Conservation (phyloP, 768 basidiomycete genomes). For the Lenzites betulinus region DNA sequence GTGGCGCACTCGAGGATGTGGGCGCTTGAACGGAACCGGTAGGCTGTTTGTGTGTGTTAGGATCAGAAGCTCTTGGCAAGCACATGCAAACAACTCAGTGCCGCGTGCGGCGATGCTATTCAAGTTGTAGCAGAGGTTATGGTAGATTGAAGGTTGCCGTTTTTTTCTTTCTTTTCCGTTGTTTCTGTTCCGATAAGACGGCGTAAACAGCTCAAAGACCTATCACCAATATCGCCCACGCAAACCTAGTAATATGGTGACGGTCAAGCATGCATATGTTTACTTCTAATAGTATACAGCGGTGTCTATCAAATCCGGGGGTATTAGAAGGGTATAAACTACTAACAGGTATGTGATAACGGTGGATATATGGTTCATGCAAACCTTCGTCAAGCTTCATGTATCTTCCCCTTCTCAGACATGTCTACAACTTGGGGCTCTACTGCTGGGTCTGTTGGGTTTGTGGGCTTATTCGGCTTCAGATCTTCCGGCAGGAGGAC, state of each 20-base stretch:
- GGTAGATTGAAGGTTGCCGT: too few relatives aligned
- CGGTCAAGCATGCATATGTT: too few relatives aligned
- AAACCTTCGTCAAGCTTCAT: not conserved
- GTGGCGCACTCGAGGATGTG: not conserved
- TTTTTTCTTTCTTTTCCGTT: too few relatives aligned
- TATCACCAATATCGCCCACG: too few relatives aligned
- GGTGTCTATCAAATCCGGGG: not conserved
- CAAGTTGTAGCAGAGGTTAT: too few relatives aligned
- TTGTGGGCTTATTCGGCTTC: slow-evolving; percentile 3
- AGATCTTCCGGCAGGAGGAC: slow-evolving; percentile 25
- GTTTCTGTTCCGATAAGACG: too few relatives aligned
- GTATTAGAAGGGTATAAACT: slow-evolving; percentile 1
- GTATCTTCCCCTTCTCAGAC: slow-evolving; percentile 2
- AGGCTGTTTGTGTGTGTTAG: slow-evolving; percentile 17
- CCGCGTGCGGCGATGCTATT: too few relatives aligned
- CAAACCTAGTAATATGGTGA: too few relatives aligned
- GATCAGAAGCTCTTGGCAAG: slow-evolving; percentile 10
- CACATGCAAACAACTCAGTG: slow-evolving; percentile 7
- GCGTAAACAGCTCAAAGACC: too few relatives aligned
- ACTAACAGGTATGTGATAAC: not conserved
- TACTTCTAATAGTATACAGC: too few relatives aligned
- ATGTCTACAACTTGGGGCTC: not conserved
- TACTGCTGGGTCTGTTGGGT: not conserved
- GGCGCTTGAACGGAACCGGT: not conserved
- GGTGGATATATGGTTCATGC: not conserved